These are phyloP conservation scores for Pythium phragmitis DNA, from an alignment of 352 stramenopile genomes.

Conservation along the genomic window DNA sequence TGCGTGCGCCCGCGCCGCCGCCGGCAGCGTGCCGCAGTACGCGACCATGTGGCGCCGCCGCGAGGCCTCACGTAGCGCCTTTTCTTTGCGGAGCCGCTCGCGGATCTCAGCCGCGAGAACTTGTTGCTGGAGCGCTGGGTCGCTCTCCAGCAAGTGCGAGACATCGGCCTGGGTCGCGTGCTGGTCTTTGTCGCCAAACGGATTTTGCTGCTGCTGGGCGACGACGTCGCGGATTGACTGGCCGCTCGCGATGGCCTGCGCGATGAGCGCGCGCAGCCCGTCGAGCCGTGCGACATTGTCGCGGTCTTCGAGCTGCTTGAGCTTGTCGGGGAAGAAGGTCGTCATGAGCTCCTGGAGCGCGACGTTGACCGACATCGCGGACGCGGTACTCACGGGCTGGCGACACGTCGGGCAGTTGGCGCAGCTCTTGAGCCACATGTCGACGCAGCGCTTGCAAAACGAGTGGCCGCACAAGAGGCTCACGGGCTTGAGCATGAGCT, in stretches of 20 bases:
- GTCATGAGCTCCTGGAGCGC: constrained; percentile 38
- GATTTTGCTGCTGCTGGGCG: constrained; percentile 24
- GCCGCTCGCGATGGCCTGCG: constrained; percentile 26
- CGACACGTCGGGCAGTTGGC: constrained; percentile 41
- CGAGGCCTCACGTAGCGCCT: constrained; percentile 38
- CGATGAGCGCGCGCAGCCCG: constrained; percentile 32
- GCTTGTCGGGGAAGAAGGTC: constrained; percentile 31
- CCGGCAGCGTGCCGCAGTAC: constrained; percentile 31
- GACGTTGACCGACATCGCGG: constrained; percentile 27
- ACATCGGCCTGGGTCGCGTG: constrained; percentile 29
- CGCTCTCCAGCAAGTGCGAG: constrained; percentile 33
- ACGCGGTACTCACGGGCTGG: constrained; percentile 20
- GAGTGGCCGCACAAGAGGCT: constrained; percentile 43
- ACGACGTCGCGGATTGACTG: constrained; percentile 34
- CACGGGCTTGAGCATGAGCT: constrained; percentile 48
- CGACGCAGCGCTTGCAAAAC: constrained; percentile 46
- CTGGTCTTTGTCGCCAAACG: constrained; percentile 7
- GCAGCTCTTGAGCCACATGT: constrained; percentile 42
- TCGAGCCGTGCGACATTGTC: constrained; percentile 33
- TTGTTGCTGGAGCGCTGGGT: constrained; percentile 39
- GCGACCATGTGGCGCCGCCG: constrained; percentile 35
- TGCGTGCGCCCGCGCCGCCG: constrained; percentile 11
- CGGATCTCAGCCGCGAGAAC: constrained; percentile 40
- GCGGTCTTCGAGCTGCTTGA: constrained; percentile 31
- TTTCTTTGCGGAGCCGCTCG: constrained; percentile 44